Evolutionary conservation across 164 flowering plant species (phyloP), one percentile per base, ranked within the genome.

Genomic region (Platanus orientalis): DNA sequence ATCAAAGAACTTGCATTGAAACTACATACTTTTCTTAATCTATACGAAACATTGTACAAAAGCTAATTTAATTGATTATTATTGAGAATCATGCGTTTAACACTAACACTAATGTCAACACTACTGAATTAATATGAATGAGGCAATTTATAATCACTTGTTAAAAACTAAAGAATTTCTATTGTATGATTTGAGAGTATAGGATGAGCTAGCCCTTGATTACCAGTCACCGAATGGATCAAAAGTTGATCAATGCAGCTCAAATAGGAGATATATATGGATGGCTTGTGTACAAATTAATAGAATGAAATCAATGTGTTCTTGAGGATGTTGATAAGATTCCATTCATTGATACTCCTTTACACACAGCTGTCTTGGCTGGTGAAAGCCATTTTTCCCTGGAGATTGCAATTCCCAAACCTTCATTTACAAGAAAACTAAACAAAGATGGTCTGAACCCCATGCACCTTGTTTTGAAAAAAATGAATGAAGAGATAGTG

Each of bases 371-470:
- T 26, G 30, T 25, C 0, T 53, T 25, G n/a, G 56, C 56, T 53
- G 56, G 32, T 6, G 29, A 53, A 26, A 53, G 17, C 14, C 17
- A 53, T 25, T 53, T 53, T 26, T 29, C 19, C 29, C 14, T 23
- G 14, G 56, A 53, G 30, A 12, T 53, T 12, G 25, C 14, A 11
- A 24, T 5, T 6, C 23, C 4, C 7, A 49, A 49, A 3, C 52
- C 52, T 16, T n/a, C 23, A n/a, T 49, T 16, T n/a, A 28, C 32
- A 1, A 24, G 1, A 4, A 14, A 25, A 26, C 26, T 53, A 26
- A 53, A 25, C 56, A 10, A 26, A 17, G 56, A 53, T 53, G 56
- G 56, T 13, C 14, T 53, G 10, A 53, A 29, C 19, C 56, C 56
- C 1, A 1, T 53, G 3, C 56, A 53, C 28, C 11, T 53, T 16